Percentiles rank a stretch among this genome's conserved stretches.
phyloP scores from a whole-genome alignment of 1,139 yeast genomes.

The Blastobotrys indianensis region DNA sequence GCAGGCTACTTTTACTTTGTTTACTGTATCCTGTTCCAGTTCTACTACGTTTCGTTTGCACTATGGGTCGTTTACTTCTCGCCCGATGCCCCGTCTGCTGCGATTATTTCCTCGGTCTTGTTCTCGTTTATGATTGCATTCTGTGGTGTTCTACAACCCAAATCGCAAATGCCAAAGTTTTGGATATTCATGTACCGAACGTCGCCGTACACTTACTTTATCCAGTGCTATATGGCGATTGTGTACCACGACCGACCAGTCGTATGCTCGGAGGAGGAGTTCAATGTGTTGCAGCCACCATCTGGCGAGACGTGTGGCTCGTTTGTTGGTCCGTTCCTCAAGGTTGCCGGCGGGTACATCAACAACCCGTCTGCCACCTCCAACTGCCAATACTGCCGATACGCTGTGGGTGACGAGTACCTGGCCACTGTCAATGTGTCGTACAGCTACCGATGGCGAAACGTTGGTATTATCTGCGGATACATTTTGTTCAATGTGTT shows the following conservation, averaged over 20 bases:
- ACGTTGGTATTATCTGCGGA: constrained; percentile 54
- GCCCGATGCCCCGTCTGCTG: constrained; percentile 44
- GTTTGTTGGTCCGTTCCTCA: constrained; percentile 38
- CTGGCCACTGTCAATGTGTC: constrained; percentile 38
- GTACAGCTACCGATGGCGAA: constrained; percentile 53
- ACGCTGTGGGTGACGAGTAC: constrained; percentile 40
- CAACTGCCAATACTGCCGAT: constrained; percentile 45
- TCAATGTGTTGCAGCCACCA: constrained; percentile 46
- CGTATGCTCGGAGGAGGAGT: constrained; percentile 43
- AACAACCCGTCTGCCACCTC: constrained; percentile 38
- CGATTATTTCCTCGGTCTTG: constrained; percentile 43
- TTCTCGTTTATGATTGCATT: constrained; percentile 47
- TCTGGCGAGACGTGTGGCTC: constrained; percentile 43
- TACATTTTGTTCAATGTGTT: constrained; percentile 50
- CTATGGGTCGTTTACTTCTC: constrained; percentile 42
- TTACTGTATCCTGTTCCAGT: constrained; percentile 41
- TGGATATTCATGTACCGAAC: constrained; percentile 55
- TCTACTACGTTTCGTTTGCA: constrained; percentile 44
- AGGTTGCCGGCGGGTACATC: constrained; percentile 40
- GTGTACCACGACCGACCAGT: constrained; percentile 42
- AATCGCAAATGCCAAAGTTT: constrained; percentile 46
- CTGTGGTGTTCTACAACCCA: constrained; percentile 55
- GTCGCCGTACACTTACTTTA: constrained; percentile 52
- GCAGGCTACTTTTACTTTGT: constrained; percentile 44
- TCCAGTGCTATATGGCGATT: constrained; percentile 42